These are phyloP conservation scores for Boeremia lycopersici DNA, from an alignment of 2,329 filamentous ascomycete genomes.

Conservation along the genomic window DNA sequence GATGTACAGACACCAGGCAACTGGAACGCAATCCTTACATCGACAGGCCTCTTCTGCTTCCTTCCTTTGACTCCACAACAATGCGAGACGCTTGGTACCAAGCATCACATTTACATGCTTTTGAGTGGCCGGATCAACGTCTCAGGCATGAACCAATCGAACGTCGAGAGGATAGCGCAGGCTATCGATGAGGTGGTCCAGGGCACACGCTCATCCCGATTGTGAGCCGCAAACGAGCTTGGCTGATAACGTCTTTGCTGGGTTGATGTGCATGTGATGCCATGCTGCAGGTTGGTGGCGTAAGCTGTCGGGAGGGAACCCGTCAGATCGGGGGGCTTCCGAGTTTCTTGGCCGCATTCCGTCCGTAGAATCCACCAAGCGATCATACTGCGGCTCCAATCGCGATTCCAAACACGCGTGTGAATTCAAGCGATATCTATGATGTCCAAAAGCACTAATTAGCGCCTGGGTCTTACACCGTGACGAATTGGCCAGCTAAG, in stretches of 20 bases:
- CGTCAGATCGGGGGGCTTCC: not conserved
- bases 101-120: slow-evolving; percentile 32
- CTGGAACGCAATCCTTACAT: slow-evolving; percentile 24
- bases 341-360: not conserved
- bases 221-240: not conserved
- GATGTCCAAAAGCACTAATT: not conserved
- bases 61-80: slow-evolving; percentile 23
- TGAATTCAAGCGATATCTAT: not conserved
- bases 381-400: not conserved
- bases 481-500: not conserved
- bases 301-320: slow-evolving; percentile 2
- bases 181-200: slow-evolving; percentile 26
- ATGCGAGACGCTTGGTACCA: slow-evolving; percentile 18
- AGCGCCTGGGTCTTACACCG: not conserved
- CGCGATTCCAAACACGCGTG: not conserved
- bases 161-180: slow-evolving; percentile 24
- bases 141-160: slow-evolving; percentile 28
- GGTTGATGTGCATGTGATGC: not conserved
- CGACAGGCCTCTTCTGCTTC: slow-evolving; percentile 32
- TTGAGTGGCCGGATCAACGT: slow-evolving; percentile 34
- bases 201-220: not conserved
- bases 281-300: not conserved
- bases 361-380: not conserved
- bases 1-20: slow-evolving; percentile 25
- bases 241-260: not conserved